Evolutionary conservation across 306 rosid species (phyloP), one percentile per base, ranked within the genome.

Genomic region (Purshia tridentata): DNA sequence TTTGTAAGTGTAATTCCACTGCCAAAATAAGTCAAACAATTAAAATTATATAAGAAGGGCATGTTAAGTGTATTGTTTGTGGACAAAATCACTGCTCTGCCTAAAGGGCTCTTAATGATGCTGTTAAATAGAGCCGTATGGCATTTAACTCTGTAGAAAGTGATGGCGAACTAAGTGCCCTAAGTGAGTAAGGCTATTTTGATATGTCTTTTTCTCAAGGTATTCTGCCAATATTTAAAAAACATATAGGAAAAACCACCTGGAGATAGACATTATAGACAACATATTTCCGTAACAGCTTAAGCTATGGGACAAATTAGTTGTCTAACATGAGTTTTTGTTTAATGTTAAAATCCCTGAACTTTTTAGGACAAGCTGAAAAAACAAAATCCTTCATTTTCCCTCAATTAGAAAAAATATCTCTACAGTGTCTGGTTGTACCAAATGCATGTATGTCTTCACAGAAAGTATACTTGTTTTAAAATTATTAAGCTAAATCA

Each of bases 1-100:
- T 94, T 94, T 15, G 98, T 94, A 70, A 94, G 94, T 16, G 98
- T 89, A 68, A 94, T 91, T 77, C 97, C 97, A 80, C 97, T 94
- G 91, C 83, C 69, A 78, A 78, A 82, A 63, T 18, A 65, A 77
- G 59, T 59, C 37, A 78, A 65, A 75, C 47, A 69, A 69, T 69
- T 6, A 19, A 67, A 67, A 67, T 14, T 67, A 5, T 62, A 29
- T 1, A 5, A 29, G 35, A 29, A 29, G 35, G 58, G 46, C 6
- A 49, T 29, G 49, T 16, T 11, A 29, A 44, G 23, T 9, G 15
- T 45, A 14, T 10, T 46, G 51, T 23, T 29, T 46, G 54, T 72
- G 20, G 37, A 57, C 47, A 46, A 35, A 70, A 53, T 58, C 72
- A 54, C 65, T 53, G 55, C 46, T 66, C 39, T 44, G 48, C 13